Percentiles rank a stretch among this genome's conserved stretches.
Evolutionary conservation across 208 protist genomes (phyloP).

Genomic region (Trypanosomatidae sp.): DNA sequence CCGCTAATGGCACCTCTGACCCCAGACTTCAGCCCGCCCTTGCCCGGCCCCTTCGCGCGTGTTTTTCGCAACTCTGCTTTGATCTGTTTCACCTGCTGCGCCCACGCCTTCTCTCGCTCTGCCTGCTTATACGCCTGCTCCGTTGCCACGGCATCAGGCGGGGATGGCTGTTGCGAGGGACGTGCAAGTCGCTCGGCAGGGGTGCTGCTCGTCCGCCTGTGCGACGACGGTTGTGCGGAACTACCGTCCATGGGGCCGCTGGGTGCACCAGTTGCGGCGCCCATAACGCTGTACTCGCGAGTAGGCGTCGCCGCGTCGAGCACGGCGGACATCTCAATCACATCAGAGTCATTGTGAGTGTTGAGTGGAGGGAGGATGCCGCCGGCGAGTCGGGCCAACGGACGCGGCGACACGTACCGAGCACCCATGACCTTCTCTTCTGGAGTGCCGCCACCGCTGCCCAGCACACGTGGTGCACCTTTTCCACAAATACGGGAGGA

Average conservation of each 20-base stretch:
- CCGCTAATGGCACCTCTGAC: background rate
- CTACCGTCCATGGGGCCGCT: background rate
- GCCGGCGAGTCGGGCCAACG: conserved; percentile 28
- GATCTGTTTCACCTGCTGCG: conserved; percentile 84
- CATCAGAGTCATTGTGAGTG: conserved; percentile 18
- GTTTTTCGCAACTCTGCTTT: conserved; percentile 78
- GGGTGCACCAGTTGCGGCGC: background rate
- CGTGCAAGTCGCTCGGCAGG: conserved; percentile 9
- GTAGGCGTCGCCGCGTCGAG: conserved; percentile 21
- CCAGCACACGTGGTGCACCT: conserved; percentile 1
- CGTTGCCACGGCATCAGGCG: conserved; percentile 8
- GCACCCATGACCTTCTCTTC: background rate
- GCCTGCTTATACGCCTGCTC: conserved; percentile 59
- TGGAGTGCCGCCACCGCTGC: conserved; percentile 5
- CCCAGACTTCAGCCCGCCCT: conserved; percentile 12
- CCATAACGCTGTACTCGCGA: conserved; percentile 8
- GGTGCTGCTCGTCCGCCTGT: conserved; percentile 17
- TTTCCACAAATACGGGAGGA: conserved; percentile 1
- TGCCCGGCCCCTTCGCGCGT: conserved; percentile 52
- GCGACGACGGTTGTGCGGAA: background rate
- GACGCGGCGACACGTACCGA: conserved; percentile 5
- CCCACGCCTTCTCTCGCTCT: conserved; percentile 82
- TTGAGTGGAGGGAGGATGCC: conserved; percentile 35
- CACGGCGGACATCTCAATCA: conserved; percentile 45
- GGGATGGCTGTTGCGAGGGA: conserved; percentile 1